Conservation (phyloP, 1,284 basidiomycete species). For the Anthracocystis walkeri region DNA sequence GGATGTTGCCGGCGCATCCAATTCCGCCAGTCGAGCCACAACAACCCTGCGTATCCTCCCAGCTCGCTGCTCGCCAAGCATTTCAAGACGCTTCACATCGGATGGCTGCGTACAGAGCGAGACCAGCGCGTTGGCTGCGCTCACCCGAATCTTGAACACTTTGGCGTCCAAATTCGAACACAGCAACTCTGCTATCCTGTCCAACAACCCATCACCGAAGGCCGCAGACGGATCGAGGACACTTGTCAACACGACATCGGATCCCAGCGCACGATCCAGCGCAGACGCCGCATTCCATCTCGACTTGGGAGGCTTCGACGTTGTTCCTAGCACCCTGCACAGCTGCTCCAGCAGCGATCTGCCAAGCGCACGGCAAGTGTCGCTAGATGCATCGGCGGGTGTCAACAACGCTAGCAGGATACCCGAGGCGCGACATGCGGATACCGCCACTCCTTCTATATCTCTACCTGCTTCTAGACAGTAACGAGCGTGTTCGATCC, state of each 20-base stretch:
- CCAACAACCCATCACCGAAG: conserved; percentile 8
- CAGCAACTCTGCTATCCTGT: conserved; percentile 18
- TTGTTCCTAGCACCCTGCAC: conserved; percentile 25
- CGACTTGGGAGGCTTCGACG: conserved; percentile 40
- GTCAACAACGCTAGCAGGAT: conserved; percentile 24
- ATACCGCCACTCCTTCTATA: conserved; percentile 40
- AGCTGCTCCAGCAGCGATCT: conserved; percentile 22
- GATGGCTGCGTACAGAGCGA: conserved; percentile 7
- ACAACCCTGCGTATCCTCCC: conserved; percentile 10
- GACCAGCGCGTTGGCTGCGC: conserved; percentile 26
- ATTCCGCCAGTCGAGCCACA: conserved; percentile 19
- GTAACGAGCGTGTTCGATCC: conserved; percentile 19
- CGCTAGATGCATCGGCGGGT: neutral
- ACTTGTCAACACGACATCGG: conserved; percentile 9
- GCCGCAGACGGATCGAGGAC: neutral
- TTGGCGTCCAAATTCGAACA: conserved; percentile 21
- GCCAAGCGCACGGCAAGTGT: conserved; percentile 2
- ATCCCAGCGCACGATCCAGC: conserved; percentile 30
- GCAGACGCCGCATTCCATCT: conserved; percentile 47
- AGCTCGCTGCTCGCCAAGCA: conserved; percentile 20
- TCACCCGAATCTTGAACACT: conserved; percentile 39
- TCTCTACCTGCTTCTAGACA: conserved; percentile 33
- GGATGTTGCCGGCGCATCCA: conserved; percentile 2
- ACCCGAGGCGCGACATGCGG: conserved; percentile 32
- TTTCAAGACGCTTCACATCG: neutral